A percentile compares a stretch with the other conserved stretches of the same genome.
phyloP scores from a whole-genome alignment of 805 yeast genomes.

The Candida ulmi region DNA sequence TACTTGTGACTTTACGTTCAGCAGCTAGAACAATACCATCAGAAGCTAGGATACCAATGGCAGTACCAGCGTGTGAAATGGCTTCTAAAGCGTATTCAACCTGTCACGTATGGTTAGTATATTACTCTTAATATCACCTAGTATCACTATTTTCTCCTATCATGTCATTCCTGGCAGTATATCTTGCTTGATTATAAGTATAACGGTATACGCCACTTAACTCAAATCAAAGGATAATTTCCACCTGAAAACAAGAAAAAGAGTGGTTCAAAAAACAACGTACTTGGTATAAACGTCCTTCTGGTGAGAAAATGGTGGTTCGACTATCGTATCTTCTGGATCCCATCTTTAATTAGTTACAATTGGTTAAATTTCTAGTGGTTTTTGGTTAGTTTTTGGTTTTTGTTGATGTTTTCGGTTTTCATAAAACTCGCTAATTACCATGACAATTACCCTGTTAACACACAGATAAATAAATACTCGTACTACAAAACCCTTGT shows the following conservation, averaged over 20 bases:
- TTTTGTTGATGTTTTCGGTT: slow-evolving; percentile 8
- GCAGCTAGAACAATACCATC: slow-evolving; percentile 95
- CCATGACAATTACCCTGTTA: background rate
- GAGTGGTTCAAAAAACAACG: slow-evolving; percentile 23
- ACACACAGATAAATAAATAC: too few species aligned
- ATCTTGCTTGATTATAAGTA: too few species aligned
- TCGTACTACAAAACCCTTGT: too few species aligned
- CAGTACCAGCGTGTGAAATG: slow-evolving; percentile 95
- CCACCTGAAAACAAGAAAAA: too few species aligned
- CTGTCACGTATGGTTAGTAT: slow-evolving; percentile 20
- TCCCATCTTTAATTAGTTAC: slow-evolving; percentile 34
- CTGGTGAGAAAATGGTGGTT: slow-evolving; percentile 98
- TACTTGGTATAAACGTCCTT: slow-evolving; percentile 93
- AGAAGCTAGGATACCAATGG: slow-evolving; percentile 84
- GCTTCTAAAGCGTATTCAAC: slow-evolving; percentile 97
- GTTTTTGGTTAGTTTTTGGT: background rate
- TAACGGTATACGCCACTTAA: background rate
- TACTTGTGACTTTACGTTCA: slow-evolving; percentile 90
- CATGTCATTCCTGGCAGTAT: too few species aligned
- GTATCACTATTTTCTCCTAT: too few species aligned
- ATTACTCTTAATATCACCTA: too few species aligned
- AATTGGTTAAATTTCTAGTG: too few species aligned
- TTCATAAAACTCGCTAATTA: too few species aligned
- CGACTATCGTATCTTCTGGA: slow-evolving; percentile 99
- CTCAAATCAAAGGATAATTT: background rate